Evolutionary conservation across 768 basidiomycete species (phyloP), one percentile per base, ranked within the genome.

Genomic region (Rhodotorula paludigena): DNA sequence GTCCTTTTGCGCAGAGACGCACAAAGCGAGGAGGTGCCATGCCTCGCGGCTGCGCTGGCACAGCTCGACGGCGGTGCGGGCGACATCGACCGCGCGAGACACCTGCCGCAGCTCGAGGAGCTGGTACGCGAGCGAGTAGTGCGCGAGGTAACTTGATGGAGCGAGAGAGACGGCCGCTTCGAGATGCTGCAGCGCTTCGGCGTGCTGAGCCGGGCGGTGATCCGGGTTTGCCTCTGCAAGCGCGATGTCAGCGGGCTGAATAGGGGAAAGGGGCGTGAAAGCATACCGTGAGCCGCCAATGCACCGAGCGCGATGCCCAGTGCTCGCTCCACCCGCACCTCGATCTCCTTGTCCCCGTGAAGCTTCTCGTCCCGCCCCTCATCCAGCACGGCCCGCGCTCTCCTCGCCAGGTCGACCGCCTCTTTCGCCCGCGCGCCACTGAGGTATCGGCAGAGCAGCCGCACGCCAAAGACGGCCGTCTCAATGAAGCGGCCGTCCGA

Each of bases 21-120:
- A 78, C 9, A 97, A 80, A 0, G 89, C 91, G 0, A 97, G 82
- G 23, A 97, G 83, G 78, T 97, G 94, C 93, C 92, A 97, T 76
- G 92, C 88, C 35, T 35, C 38, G 33, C 25, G 32, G 32, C 14
- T 11, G 20, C 20, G n/a, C 53, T 23, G 30, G 33, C 28, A 8
- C 33, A 54, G 53, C 25, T 35, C 16, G 5, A 94, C 85, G 1
- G 92, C 89, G 7, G 80, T 74, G 11, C 87, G 85, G 0, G 89
- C 88, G 57, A 85, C 80, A 21, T 82, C 78, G 12, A 88, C 83
- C 0, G 92, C 90, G 36, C 82, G 79, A n/a, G 84, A 81, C 41
- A 92, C 78, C 69, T 89, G 83, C 33, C 87, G 85, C 8, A 81
- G 83, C 21, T 87, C 86, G 2, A 86, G 83, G 38, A 85, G 85